Conservation (phyloP, 192 early-diverging fungal species). For the Linderina pennispora region DNA sequence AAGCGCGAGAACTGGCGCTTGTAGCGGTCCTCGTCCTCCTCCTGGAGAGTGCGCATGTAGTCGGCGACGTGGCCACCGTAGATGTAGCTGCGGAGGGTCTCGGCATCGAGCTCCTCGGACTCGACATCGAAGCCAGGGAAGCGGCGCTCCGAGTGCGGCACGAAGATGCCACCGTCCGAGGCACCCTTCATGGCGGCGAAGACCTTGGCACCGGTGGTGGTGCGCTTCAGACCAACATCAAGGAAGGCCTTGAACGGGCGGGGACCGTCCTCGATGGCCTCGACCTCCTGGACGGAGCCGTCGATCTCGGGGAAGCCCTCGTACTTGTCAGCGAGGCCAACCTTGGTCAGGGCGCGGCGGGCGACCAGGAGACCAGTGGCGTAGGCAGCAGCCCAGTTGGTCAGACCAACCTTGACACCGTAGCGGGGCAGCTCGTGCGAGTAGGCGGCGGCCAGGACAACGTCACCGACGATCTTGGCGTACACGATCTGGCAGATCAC, state of each 20-base stretch:
- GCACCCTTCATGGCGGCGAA: conserved; percentile 99
- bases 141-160: conserved; percentile 94
- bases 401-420: conserved; percentile 96
- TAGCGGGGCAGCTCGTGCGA: conserved; percentile 94
- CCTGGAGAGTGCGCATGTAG: conserved; percentile 97
- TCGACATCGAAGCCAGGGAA: conserved; percentile 95
- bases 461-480: conserved; percentile 97
- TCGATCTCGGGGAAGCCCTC: conserved; percentile 88
- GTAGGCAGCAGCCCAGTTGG: conserved; percentile 99
- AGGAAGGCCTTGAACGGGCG: conserved; percentile 98
- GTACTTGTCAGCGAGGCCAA: conserved; percentile 94
- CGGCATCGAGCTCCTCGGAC: conserved; percentile 85
- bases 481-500: conserved; percentile 95
- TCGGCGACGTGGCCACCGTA: conserved; percentile 96
- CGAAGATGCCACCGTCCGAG: conserved; percentile 94
- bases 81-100: conserved; percentile 93
- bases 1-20: conserved; percentile 93
- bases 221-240: conserved; percentile 93
- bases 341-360: conserved; percentile 91
- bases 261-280: conserved; percentile 85
- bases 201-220: conserved; percentile 96
- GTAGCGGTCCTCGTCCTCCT: conserved; percentile 98
- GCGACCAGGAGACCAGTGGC: conserved; percentile 95
- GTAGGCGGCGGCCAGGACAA: conserved; percentile 93
- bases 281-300: conserved; percentile 83